Evolutionary conservation across 1,284 basidiomycete species (phyloP).

Genomic region (Tremellales sp.): DNA sequence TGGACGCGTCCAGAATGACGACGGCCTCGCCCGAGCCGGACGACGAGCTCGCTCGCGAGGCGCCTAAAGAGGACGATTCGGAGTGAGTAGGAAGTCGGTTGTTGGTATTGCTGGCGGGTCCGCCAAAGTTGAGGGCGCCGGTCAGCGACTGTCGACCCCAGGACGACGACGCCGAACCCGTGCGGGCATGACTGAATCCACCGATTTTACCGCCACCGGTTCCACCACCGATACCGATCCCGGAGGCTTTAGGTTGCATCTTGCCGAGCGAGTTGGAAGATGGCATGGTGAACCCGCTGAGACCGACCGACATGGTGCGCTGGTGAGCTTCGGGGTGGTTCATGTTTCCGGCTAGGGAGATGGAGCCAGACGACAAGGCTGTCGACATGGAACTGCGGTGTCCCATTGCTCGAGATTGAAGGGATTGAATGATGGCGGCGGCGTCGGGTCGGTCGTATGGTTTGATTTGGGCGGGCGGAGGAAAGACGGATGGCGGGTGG

Average conservation of each 20-base stretch:
- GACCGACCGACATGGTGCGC: constrained; percentile 9
- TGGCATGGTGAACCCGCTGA: constrained; percentile 32
- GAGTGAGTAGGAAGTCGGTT: constrained; percentile 38
- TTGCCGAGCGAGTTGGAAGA: constrained; percentile 8
- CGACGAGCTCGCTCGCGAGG: constrained; percentile 20
- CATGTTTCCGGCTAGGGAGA: constrained; percentile 4
- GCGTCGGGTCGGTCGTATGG: constrained; percentile 95
- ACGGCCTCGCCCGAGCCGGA: constrained; percentile 23
- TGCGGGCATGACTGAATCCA: constrained; percentile 20
- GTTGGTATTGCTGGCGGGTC: constrained; percentile 13
- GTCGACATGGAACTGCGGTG: constrained; percentile 38
- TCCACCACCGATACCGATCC: no score
- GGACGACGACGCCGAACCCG: constrained; percentile 31
- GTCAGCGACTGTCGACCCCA: constrained; percentile 26
- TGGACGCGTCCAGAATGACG: constrained; percentile 26
- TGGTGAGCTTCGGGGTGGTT: constrained; percentile 7
- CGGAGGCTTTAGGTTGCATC: no score
- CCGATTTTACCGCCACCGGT: constrained; percentile 11
- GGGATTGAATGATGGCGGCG: constrained; percentile 79
- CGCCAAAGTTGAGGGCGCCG: constrained; percentile 29
- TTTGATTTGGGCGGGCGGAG: constrained; percentile 62
- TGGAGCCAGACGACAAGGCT: constrained; percentile 19
- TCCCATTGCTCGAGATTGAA: constrained; percentile 58
- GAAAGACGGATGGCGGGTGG: constrained; percentile 69
- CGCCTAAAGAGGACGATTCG: constrained; percentile 24